These are phyloP conservation scores for Aureobasidium sp. DNA, from an alignment of 2,329 filamentous ascomycete genomes.

Conservation along the genomic window DNA sequence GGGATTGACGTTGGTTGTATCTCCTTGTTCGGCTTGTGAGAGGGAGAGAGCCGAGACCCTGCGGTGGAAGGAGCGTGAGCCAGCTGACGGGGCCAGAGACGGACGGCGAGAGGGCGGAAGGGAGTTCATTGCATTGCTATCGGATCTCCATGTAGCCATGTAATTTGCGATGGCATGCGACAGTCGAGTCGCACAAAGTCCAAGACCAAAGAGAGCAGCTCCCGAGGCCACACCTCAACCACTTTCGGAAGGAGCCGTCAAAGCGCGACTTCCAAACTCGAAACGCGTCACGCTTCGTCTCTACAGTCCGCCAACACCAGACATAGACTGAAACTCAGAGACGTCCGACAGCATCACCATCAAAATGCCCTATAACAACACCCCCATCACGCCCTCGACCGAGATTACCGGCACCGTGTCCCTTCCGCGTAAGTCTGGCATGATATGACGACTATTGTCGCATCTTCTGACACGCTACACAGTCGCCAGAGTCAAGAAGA, in stretches of 20 bases:
- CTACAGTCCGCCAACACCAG: neutral
- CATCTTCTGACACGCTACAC: constrained; percentile 1
- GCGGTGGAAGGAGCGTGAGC: constrained; percentile 49
- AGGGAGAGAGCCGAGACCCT: constrained; percentile 63
- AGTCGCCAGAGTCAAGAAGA: constrained; percentile 96
- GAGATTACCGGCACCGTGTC: constrained; percentile 80
- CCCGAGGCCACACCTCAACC: neutral
- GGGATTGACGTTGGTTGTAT: constrained; percentile 45
- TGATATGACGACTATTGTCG: neutral
- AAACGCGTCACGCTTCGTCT: constrained; percentile 3
- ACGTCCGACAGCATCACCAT: neutral
- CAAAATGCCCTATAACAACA: constrained; percentile 84
- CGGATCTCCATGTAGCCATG: neutral
- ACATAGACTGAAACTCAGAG: neutral
- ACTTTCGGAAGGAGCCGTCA: constrained; percentile 4
- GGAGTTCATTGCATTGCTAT: constrained; percentile 7
- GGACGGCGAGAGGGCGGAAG: constrained; percentile 24
- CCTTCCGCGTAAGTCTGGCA: constrained; percentile 63
- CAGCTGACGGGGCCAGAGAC: constrained; percentile 48
- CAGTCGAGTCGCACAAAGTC: neutral
- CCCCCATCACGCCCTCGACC: constrained; percentile 69
- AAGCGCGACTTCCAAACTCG: constrained; percentile 2
- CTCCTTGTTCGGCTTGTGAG: constrained; percentile 55
- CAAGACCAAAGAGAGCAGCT: neutral
- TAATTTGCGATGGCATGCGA: neutral